Evolutionary conservation across 1,284 basidiomycete species (phyloP), one percentile per base, ranked within the genome.

Genomic region (Rhodotorula sp.): DNA sequence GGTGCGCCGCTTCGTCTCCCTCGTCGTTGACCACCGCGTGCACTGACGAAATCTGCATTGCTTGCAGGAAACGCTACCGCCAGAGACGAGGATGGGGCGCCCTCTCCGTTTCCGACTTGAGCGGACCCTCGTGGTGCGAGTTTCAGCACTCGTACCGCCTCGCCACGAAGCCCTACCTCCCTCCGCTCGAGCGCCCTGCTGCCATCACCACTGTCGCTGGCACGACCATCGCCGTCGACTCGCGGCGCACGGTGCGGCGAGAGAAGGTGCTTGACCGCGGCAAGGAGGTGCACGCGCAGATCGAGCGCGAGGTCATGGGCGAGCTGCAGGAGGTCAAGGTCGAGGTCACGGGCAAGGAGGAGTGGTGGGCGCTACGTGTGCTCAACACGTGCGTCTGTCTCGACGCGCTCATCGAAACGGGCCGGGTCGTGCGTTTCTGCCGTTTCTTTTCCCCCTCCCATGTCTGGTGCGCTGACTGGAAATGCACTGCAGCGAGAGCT

Each of bases 281-380:
- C 10, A 72, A 63, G 13, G 68, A 63, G 17, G 69, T 78, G 12
- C 77, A 78, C 44, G 53, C 61, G 14, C 63, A 68, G 44, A 68
- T 78, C 25, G 77, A 78, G 64, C 71, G 66, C 23, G 67, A 75
- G 52, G 75, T 75, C 14, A 75, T 74, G 73, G 73, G 73, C 27
- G 70, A 75, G 25, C 65, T 68, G 10, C 64, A 76, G 61, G 66
- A 70, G 44, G 69, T 77, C 48, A 60, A 67, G 34, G 74, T 78
- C 42, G 56, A 67, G 8, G 76, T 76, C 0, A 61, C 61, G 2
- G 72, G 64, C 9, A 70, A 68, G 55, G 77, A 74, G n/a, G 70
- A 75, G 27, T 67, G 71, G 64, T 77, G 77, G 76, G 67, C 67
- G 5, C 54, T 68, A n/a, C 70, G 77, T n/a, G 48, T 78, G 13